Evolutionary conservation across 345 rosid species (phyloP).

Genomic region (Salix brachista): DNA sequence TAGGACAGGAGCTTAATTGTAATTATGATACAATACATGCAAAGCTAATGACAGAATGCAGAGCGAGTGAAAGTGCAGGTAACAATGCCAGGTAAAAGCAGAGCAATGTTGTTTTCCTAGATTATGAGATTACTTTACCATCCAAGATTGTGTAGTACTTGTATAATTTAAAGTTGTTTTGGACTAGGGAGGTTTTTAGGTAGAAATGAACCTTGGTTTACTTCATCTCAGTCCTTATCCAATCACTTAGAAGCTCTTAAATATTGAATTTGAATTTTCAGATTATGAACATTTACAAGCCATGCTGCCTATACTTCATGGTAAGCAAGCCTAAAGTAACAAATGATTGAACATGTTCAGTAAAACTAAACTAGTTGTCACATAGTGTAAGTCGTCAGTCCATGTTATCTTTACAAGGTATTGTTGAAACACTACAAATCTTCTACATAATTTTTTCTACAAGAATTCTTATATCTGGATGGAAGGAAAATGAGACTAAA

Average conservation of each 20-base stretch:
- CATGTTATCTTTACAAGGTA: neutral
- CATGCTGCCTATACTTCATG: neutral
- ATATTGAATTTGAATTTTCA: neutral
- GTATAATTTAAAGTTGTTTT: neutral
- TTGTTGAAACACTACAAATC: neutral
- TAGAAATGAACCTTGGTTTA: neutral
- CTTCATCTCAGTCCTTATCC: neutral
- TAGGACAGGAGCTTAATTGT: no score
- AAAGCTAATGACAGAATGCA: neutral
- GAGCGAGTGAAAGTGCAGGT: neutral
- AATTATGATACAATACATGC: neutral
- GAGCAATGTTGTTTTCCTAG: neutral
- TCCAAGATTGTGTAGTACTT: neutral
- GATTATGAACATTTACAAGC: neutral
- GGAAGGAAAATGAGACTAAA: neutral
- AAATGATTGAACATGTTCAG: neutral
- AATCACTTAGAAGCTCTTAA: neutral
- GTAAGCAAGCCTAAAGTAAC: neutral
- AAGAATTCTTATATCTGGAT: neutral
- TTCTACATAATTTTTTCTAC: neutral
- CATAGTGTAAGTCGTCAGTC: neutral
- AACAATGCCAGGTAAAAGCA: neutral
- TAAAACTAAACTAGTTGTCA: neutral
- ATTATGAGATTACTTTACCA: neutral
- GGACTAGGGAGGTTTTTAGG: neutral